phyloP scores from a whole-genome alignment of 768 basidiomycete genomes.

The Termitomyces sp. region DNA sequence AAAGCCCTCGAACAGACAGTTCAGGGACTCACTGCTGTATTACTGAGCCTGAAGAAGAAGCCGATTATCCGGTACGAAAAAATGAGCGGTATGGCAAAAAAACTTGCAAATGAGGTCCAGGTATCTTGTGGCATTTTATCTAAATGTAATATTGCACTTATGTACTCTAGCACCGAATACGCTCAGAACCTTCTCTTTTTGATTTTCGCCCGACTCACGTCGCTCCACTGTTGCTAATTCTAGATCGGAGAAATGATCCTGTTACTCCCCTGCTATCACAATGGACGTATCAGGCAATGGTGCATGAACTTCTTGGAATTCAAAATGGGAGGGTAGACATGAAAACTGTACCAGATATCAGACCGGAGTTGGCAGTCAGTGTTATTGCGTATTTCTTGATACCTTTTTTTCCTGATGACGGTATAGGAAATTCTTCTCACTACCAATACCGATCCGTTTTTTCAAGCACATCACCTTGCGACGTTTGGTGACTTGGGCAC shows the following conservation, averaged over 20 bases:
- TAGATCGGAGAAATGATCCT: conserved; percentile 95
- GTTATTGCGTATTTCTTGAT: neutral
- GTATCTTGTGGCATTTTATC: conserved; percentile 31
- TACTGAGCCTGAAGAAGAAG: conserved; percentile 94
- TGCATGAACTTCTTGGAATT: conserved; percentile 91
- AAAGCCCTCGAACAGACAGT: conserved; percentile 72
- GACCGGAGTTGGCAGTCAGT: conserved; percentile 77
- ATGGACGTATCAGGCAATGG: conserved; percentile 99
- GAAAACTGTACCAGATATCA: conserved; percentile 76
- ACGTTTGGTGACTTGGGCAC: conserved; percentile 97
- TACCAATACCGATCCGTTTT: conserved; percentile 89
- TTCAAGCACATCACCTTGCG: conserved; percentile 81
- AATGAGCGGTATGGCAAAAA: conserved; percentile 90
- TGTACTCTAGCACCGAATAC: conserved; percentile 61
- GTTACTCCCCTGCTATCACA: conserved; percentile 94
- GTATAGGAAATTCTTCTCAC: conserved; percentile 89
- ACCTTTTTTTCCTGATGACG: conserved; percentile 1
- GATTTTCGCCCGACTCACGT: conserved; percentile 89
- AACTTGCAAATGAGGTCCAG: conserved; percentile 81
- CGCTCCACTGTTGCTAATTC: conserved; percentile 82
- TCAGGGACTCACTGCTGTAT: conserved; percentile 76
- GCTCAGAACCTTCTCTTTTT: conserved; percentile 77
- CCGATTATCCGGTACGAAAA: conserved; percentile 91
- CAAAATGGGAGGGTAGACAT: conserved; percentile 91
- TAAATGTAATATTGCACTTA: neutral